A percentile compares a stretch with the other conserved stretches of the same genome.
phyloP scores from a whole-genome alignment of 2,329 filamentous ascomycete genomes.

The Beauveria sp. region DNA sequence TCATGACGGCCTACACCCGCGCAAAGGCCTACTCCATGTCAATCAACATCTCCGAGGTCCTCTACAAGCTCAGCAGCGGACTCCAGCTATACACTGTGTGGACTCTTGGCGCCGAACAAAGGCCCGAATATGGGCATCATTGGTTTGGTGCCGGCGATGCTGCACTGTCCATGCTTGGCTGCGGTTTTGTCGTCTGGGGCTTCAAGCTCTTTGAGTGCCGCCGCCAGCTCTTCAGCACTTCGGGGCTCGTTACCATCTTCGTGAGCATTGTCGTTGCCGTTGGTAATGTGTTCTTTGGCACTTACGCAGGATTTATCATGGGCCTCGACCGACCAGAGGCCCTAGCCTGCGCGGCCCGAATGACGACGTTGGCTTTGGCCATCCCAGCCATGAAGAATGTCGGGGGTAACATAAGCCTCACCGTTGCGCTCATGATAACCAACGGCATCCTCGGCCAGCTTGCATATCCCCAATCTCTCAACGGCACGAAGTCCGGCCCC shows the following conservation, averaged over 20 bases:
- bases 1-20: slow-evolving; percentile 36
- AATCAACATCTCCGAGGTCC: slow-evolving; percentile 22
- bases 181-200: slow-evolving; percentile 45
- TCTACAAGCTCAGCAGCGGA: slow-evolving; percentile 26
- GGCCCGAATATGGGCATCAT: slow-evolving; percentile 13
- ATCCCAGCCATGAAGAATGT: slow-evolving; percentile 38
- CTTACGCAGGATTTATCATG: slow-evolving; percentile 27
- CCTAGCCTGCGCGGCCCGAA: slow-evolving; percentile 41
- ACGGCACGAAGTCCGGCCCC: slow-evolving; percentile 14
- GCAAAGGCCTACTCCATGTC: slow-evolving; percentile 28
- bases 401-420: slow-evolving; percentile 37
- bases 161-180: slow-evolving; percentile 40
- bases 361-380: slow-evolving; percentile 42
- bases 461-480: slow-evolving; percentile 29
- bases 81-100: slow-evolving; percentile 28
- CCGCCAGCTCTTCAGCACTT: slow-evolving; percentile 34
- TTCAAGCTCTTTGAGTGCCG: slow-evolving; percentile 47
- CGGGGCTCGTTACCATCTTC: slow-evolving; percentile 31
- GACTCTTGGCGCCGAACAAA: slow-evolving; percentile 17
- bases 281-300: slow-evolving; percentile 35
- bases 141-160: slow-evolving; percentile 42
- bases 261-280: slow-evolving; percentile 30
- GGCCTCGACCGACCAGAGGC: slow-evolving; percentile 28
- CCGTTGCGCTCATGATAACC: slow-evolving; percentile 43
- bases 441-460: slow-evolving; percentile 41